These are phyloP conservation scores for Uronychia setigera DNA, from an alignment of 73 alveolate genomes.

Conservation along the genomic window DNA sequence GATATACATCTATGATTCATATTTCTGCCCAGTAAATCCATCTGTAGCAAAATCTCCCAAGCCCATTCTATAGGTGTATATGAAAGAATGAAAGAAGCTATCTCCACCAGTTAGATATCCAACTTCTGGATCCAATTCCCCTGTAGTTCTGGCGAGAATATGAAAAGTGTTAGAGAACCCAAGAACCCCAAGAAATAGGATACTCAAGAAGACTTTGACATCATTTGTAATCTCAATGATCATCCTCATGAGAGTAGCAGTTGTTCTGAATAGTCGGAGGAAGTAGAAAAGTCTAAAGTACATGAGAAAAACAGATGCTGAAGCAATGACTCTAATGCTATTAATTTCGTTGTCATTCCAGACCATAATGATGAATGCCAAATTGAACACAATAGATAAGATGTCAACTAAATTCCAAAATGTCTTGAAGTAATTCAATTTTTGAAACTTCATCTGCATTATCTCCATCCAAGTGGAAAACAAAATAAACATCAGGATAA, in stretches of 20 bases:
- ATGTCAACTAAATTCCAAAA: constrained; percentile 58
- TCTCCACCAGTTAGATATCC: constrained; percentile 6
- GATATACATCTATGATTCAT: not conserved
- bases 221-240: constrained; percentile 40
- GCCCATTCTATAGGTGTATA: constrained; percentile 35
- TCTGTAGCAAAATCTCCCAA: constrained; percentile 52
- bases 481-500: no score
- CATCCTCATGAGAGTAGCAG: constrained; percentile 60
- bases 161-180: constrained; percentile 53
- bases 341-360: constrained; percentile 5
- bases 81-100: constrained; percentile 25
- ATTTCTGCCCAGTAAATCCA: not conserved
- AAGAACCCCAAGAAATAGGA: constrained; percentile 34
- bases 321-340: constrained; percentile 11
- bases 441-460: not conserved
- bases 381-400: constrained; percentile 31
- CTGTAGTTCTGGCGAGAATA: constrained; percentile 32
- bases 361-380: constrained; percentile 9
- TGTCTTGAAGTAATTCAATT: constrained; percentile 17
- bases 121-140: constrained; percentile 14
- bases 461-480: no score
- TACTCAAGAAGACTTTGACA: constrained; percentile 34
- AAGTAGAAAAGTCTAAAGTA: constrained; percentile 45
- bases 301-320: constrained; percentile 47
- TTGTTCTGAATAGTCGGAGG: constrained; percentile 38